phyloP scores from a whole-genome alignment of 1,139 yeast genomes.

The Pneumocystis canis region DNA sequence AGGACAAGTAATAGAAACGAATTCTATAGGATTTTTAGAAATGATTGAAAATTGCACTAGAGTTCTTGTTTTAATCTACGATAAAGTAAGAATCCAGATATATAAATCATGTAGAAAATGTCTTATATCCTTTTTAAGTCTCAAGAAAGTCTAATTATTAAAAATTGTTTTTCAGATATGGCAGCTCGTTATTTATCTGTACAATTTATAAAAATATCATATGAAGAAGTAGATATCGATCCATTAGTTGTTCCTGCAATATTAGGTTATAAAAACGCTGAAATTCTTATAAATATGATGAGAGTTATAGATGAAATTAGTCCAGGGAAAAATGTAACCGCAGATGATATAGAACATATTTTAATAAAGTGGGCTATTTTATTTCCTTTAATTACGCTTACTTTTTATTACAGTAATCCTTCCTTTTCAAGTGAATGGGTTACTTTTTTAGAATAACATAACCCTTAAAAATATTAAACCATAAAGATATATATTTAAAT shows the following conservation, averaged over 20 bases:
- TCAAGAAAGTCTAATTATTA: slow-evolving; percentile 2
- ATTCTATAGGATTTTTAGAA: slow-evolving; percentile 6
- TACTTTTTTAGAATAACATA: neutral
- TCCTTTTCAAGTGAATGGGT: neutral
- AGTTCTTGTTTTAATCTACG: slow-evolving; percentile 9
- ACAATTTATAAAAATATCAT: slow-evolving; percentile 3
- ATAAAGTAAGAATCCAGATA: neutral
- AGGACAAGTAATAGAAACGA: slow-evolving; percentile 5
- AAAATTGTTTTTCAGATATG: neutral
- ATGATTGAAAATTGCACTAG: slow-evolving; percentile 3
- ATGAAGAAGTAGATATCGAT: slow-evolving; percentile 11
- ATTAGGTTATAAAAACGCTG: slow-evolving; percentile 10
- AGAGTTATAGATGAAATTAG: slow-evolving; percentile 12
- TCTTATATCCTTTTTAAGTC: neutral
- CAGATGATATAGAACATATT: slow-evolving; percentile 6
- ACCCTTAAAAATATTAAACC: neutral
- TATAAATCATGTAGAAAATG: neutral
- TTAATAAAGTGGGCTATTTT: slow-evolving; percentile 1
- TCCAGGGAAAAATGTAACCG: neutral
- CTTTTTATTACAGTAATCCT: neutral
- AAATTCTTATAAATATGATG: slow-evolving; percentile 9
- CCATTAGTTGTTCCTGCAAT: slow-evolving; percentile 11
- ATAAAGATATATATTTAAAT: neutral
- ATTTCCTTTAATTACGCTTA: neutral
- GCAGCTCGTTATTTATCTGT: slow-evolving; percentile 3